Evolutionary conservation across 805 yeast genomes (phyloP), one percentile per base, ranked within the genome.

Genomic region (Ogataea methylovora): DNA sequence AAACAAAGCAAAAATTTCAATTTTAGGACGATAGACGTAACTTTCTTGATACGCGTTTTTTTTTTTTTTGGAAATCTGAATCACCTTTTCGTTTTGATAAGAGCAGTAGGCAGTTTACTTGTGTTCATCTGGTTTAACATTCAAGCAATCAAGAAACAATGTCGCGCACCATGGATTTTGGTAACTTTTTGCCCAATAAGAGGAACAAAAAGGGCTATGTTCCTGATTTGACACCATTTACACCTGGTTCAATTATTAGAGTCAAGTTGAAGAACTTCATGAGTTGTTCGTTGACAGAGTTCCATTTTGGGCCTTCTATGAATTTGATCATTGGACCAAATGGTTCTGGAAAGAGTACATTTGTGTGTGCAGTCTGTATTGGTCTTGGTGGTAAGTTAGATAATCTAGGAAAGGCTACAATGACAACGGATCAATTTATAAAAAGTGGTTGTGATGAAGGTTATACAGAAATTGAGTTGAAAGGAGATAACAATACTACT

Each of bases 311-410:
- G 0, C 96, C 97, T 0, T 67, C 79, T 2, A 65, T 92, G 51
- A 92, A 92, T 52, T 76, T 92, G 79, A 83, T 92, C 38, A 81
- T 92, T 34, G 98, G 97, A 0, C 97, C 97, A 10, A 92, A 92
- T 54, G 99, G 99, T 24, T 75, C 95, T 0, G 98, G 98, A 6
- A 92, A 92, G 50, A 79, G 92, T 25, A 86, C 97, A 0, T 74
- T 92, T 48, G 88, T 92, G 4, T 84, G 96, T 40, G 97, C 96
- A 0, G 74, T 90, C 1, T 90, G 95, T 51, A 64, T 92, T 23
- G 95, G 96, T 0, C 60, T 92, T 13, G 90, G 81, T 2, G 97
- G 97, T 1, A 76, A 72, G 48, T 70, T 84, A 16, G 84, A 74
- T 26, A 61, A 76, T 28, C 71, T 88, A 38, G 94, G 92, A 4